These are phyloP conservation scores for Hansenula sp. DNA, from an alignment of 1,139 yeast genomes.

Conservation along the genomic window DNA sequence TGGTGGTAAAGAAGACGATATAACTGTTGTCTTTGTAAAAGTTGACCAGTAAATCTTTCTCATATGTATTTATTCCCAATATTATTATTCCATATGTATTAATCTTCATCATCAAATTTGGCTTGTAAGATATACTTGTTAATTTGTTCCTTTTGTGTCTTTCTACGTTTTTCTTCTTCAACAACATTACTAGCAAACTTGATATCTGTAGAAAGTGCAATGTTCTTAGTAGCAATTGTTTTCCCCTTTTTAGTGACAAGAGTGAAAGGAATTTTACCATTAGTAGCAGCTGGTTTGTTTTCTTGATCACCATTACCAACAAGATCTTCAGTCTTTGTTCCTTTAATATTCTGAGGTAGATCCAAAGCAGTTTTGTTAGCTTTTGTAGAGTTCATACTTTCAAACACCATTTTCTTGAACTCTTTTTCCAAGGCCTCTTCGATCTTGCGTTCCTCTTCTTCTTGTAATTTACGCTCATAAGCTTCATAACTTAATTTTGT, in stretches of 20 bases:
- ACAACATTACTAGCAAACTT: slow-evolving; percentile 41
- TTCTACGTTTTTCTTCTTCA: slow-evolving; percentile 30
- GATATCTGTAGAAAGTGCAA: slow-evolving; percentile 45
- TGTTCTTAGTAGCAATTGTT: slow-evolving; percentile 37
- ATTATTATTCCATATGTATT: background rate
- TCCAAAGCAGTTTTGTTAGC: slow-evolving; percentile 19
- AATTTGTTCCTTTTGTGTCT: slow-evolving; percentile 31
- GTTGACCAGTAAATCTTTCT: too few relatives aligned
- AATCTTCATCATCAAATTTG: slow-evolving; percentile 23
- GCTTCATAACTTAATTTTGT: slow-evolving; percentile 28
- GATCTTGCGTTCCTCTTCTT: slow-evolving; percentile 39
- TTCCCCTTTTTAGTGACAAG: slow-evolving; percentile 51
- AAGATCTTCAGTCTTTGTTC: slow-evolving; percentile 1
- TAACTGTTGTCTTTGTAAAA: slow-evolving; percentile 71
- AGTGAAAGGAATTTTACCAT: slow-evolving; percentile 38
- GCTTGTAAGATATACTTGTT: slow-evolving; percentile 30
- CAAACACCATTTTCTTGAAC: slow-evolving; percentile 44
- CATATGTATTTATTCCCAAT: too few relatives aligned
- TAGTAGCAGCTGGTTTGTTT: background rate
- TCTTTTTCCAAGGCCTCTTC: slow-evolving; percentile 52
- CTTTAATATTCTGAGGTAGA: slow-evolving; percentile 9
- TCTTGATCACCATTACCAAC: background rate
- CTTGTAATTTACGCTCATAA: slow-evolving; percentile 28
- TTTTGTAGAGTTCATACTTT: slow-evolving; percentile 39
- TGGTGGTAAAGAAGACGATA: slow-evolving; percentile 96